Conservation (phyloP, 2,329 filamentous ascomycete genomes). For the Penicillium verrucosum region DNA sequence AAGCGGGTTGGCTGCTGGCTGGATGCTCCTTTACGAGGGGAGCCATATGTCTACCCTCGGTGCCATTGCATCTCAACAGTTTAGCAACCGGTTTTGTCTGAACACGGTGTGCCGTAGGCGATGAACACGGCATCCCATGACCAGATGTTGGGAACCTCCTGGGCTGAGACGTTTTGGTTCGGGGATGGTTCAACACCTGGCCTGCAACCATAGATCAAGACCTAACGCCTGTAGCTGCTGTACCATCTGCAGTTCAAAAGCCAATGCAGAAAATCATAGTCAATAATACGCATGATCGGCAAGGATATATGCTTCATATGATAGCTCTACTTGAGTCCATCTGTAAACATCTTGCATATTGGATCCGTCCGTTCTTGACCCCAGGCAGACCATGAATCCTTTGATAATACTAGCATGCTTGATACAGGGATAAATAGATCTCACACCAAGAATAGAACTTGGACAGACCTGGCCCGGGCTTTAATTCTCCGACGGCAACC, state of each 20-base stretch:
- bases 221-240: slow-evolving; percentile 9
- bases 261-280: slow-evolving; percentile 12
- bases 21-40: neutral
- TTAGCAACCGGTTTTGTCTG: neutral
- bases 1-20: neutral
- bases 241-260: slow-evolving; percentile 14
- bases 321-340: neutral
- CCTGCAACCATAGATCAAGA: neutral
- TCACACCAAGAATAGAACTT: neutral
- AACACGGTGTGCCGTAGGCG: neutral
- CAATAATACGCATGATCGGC: slow-evolving; percentile 3
- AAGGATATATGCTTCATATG: slow-evolving; percentile 2
- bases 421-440: neutral
- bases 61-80: slow-evolving; percentile 6
- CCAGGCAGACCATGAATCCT: neutral
- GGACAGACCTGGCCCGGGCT: slow-evolving; percentile 10
- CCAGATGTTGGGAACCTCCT: neutral
- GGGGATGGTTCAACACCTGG: neutral
- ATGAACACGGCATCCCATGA: neutral
- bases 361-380: neutral
- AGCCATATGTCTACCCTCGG: slow-evolving; percentile 4
- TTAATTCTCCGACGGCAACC: slow-evolving; percentile 18
- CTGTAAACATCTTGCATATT: neutral
- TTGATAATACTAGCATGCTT: neutral
- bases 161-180: neutral